A percentile compares a stretch with the other conserved stretches of the same genome.
Conservation (phyloP, 139 green algal genomes). For the Tetraselmis chui region DNA sequence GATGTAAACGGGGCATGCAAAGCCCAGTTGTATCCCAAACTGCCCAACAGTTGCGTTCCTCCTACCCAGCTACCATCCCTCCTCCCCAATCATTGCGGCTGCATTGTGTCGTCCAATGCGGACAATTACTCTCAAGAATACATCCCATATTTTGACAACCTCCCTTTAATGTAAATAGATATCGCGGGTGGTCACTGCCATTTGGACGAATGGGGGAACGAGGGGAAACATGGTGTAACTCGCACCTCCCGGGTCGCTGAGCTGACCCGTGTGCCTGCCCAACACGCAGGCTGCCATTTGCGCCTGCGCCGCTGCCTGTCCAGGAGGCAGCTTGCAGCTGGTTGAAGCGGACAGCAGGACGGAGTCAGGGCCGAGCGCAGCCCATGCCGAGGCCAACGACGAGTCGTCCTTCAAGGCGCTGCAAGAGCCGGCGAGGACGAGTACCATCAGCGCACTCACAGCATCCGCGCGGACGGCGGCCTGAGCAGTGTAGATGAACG, state of each 20-base stretch:
- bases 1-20: no score
- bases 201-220: conserved; percentile 11
- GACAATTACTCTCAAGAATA: no score
- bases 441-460: conserved; percentile 27
- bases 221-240: conserved; percentile 11
- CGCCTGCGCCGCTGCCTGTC: conserved; percentile 27
- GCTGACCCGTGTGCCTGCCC: conserved; percentile 10
- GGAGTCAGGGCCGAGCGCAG: conserved; percentile 24
- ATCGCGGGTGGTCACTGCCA: no score
- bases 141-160: no score
- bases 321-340: conserved; percentile 40
- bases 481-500: no score
- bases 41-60: no score
- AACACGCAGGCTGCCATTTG: conserved; percentile 23
- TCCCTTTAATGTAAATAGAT: no score
- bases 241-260: conserved; percentile 1
- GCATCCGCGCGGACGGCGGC: conserved; percentile 31
- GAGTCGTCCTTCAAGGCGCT: not conserved
- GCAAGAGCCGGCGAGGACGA: not conserved
- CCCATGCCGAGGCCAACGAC: conserved; percentile 28
- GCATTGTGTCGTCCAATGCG: no score
- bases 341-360: conserved; percentile 40
- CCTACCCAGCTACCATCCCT: no score
- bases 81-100: no score
- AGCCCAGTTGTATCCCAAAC: no score